phyloP scores from a whole-genome alignment of 2,329 filamentous ascomycete species.

The Colletotrichum sublineola region DNA sequence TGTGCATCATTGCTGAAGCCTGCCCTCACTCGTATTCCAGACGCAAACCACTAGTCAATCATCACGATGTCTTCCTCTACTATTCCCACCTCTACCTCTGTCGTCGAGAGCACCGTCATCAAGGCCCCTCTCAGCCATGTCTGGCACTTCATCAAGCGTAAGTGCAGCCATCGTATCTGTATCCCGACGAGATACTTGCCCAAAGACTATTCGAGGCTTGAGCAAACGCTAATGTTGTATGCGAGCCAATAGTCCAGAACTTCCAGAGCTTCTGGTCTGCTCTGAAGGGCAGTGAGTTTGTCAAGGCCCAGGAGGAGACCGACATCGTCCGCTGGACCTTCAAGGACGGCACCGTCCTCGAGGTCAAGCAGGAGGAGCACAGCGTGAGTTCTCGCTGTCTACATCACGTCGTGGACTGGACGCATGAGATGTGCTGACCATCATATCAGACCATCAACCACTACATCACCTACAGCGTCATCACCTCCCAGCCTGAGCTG shows the following conservation, averaged over 20 bases:
- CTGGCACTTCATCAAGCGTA: conserved; percentile 79
- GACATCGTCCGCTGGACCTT: conserved; percentile 79
- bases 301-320: conserved; percentile 75
- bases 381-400: conserved; percentile 62
- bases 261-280: conserved; percentile 77
- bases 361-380: conserved; percentile 84
- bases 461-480: conserved; percentile 81
- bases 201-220: neutral
- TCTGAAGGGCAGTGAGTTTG: conserved; percentile 71
- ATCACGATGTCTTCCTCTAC: conserved; percentile 51
- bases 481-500: conserved; percentile 74
- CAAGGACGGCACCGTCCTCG: conserved; percentile 75
- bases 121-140: conserved; percentile 74
- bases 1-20: conserved; percentile 51
- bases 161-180: neutral
- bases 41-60: conserved; percentile 20
- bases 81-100: conserved; percentile 76
- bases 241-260: conserved; percentile 62
- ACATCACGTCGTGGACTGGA: neutral
- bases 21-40: neutral
- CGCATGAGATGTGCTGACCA: neutral
- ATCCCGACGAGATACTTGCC: neutral
- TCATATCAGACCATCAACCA: conserved; percentile 73
- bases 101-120: conserved; percentile 77
- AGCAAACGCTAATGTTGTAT: neutral